Evolutionary conservation across 2,329 filamentous ascomycete genomes (phyloP).

Genomic region (Monilinia aucupariae): DNA sequence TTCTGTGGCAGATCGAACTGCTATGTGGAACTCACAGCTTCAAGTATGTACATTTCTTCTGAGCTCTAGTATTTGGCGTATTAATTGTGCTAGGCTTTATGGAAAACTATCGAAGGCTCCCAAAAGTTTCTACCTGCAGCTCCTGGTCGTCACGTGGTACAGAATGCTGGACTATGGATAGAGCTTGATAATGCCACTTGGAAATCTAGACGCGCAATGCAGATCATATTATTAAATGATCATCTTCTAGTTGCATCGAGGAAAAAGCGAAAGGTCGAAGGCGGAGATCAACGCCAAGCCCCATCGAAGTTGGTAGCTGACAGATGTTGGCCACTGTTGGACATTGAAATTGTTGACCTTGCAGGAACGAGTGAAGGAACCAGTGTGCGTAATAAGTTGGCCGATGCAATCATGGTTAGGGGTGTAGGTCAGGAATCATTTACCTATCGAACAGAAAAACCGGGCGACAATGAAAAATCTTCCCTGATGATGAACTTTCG

Average conservation of each 20-base stretch:
- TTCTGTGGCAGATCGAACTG: constrained; percentile 69
- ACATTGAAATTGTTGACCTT: constrained; percentile 89
- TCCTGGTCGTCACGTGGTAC: constrained; percentile 85
- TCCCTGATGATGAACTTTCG: constrained; percentile 81
- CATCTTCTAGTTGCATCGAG: constrained; percentile 85
- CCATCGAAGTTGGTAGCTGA: constrained; percentile 81
- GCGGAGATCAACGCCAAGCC: constrained; percentile 45
- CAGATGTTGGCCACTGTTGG: constrained; percentile 86
- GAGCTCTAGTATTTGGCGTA: background rate
- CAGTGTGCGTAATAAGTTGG: constrained; percentile 56
- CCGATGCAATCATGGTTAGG: constrained; percentile 85
- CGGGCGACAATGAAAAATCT: constrained; percentile 71
- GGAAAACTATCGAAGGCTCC: constrained; percentile 95
- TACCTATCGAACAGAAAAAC: constrained; percentile 86
- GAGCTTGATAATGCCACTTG: constrained; percentile 97
- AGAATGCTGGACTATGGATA: constrained; percentile 90
- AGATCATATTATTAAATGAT: constrained; percentile 90
- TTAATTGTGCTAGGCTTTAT: constrained; percentile 57
- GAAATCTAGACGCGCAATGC: constrained; percentile 83
- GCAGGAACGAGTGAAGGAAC: constrained; percentile 59
- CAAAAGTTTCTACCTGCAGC: constrained; percentile 93
- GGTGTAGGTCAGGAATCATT: constrained; percentile 83
- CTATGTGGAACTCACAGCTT: constrained; percentile 64
- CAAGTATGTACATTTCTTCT: constrained; percentile 30
- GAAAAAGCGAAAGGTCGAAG: constrained; percentile 86